Evolutionary conservation across 1,284 basidiomycete species (phyloP).

Genomic region (Leccinum pachyderme): DNA sequence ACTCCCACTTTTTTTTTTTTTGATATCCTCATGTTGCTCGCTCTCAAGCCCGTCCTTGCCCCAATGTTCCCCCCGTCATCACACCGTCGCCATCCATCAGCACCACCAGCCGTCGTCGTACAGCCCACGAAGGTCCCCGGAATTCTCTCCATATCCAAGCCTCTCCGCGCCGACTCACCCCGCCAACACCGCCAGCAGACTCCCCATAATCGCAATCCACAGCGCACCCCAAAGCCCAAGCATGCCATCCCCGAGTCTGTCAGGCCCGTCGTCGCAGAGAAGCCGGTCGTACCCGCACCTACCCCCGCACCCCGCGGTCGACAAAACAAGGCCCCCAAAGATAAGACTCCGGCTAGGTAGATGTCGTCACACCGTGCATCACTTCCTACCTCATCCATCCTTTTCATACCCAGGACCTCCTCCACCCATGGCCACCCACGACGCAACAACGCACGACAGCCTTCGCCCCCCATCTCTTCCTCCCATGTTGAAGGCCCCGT

Average conservation of each 20-base stretch:
- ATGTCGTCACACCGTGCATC: constrained; percentile 7
- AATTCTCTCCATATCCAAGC: constrained; percentile 66
- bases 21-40: constrained; percentile 54
- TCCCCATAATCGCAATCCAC: constrained; percentile 33
- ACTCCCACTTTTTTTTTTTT: constrained; percentile 20
- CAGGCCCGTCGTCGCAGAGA: constrained; percentile 22
- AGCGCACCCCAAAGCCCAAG: constrained; percentile 37
- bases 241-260: constrained; percentile 23
- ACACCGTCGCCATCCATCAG: constrained; percentile 65
- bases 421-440: constrained; percentile 48
- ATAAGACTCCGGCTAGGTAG: constrained; percentile 32
- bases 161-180: constrained; percentile 36
- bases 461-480: constrained; percentile 55
- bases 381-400: constrained; percentile 9
- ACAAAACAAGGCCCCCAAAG: constrained; percentile 30
- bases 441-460: constrained; percentile 52
- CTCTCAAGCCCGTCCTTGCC: constrained; percentile 52
- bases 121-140: constrained; percentile 71
- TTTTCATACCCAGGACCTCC: constrained; percentile 39
- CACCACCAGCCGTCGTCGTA: constrained; percentile 61
- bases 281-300: constrained; percentile 16
- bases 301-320: constrained; percentile 26
- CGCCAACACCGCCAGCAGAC: constrained; percentile 34
- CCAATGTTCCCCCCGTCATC: constrained; percentile 35
- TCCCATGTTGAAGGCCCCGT: constrained; percentile 59